Base-by-base conservation (phyloP, 2,329 filamentous ascomycete genomes). In the Verticillium tricorpus region DNA sequence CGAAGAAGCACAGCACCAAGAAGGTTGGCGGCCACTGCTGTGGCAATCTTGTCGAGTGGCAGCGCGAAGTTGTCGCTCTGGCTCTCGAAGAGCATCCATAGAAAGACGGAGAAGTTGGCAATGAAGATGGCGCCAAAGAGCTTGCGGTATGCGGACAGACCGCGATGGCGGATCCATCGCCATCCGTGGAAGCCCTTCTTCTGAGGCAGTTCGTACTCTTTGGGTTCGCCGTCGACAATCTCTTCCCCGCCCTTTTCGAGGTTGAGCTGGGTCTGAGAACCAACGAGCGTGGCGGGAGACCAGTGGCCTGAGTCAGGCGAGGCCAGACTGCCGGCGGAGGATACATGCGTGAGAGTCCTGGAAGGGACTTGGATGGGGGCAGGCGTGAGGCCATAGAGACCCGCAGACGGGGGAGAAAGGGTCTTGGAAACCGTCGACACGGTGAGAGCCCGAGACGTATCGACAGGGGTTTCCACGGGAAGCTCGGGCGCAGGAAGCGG, bases 101-200 rank as follows among this genome's bases (percentile, higher is more conserved):
- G 69, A 59, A 84, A 74, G 35, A 81, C 82, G 45, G 75, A 76
- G 52, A 81, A 66, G 65, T 87, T 87, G 64, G 75, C 69, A 37
- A 85, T 64, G 64, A 82, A 79, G 32, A 85, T 74, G 15, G 85
- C 58, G 58, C 81, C 80, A 70, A 87, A 86, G 5, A 87, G 78
- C 9, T 81, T 79, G 40, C 85, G 80, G 67, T 87, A 87, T 31
- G 81, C 75, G 59, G 82, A 82, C 67, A 85, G 76, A 61, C 84
- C 71, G 32, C 77, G 75, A 67, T 78, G 73, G 19, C 77, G 73
- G 45, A 81, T 65, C 61, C 75, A 77, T 58, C 78, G 73, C 63
- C 74, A 71, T 15, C 73, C 76, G 57, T 77, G 77, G 3, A 71
- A 67, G 31, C 74, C 72, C 14, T 72, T 73, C 69, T 83, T 83